phyloP scores from a whole-genome alignment of 2,329 filamentous ascomycete genomes.

The Cladosporium sp. region DNA sequence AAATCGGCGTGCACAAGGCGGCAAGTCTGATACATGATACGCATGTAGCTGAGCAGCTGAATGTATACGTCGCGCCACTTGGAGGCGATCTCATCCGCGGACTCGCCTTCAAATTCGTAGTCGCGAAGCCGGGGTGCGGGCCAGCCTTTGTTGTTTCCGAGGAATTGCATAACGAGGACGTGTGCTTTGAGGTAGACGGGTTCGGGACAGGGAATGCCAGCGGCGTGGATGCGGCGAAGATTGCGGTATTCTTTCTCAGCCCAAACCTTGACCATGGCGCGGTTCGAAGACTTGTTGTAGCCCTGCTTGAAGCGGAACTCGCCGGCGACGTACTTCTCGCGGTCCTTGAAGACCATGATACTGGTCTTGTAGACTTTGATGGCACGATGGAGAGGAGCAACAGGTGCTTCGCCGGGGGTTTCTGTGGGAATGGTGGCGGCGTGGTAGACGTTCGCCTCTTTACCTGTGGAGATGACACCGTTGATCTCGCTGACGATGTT shows the following conservation, averaged over 20 bases:
- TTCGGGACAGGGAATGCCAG: slow-evolving; percentile 86
- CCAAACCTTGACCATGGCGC: slow-evolving; percentile 98
- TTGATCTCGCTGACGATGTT: slow-evolving; percentile 87
- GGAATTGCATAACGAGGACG: slow-evolving; percentile 89
- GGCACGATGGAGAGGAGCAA: slow-evolving; percentile 65
- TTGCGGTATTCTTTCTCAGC: slow-evolving; percentile 98
- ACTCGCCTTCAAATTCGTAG: slow-evolving; percentile 61
- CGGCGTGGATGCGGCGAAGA: slow-evolving; percentile 73
- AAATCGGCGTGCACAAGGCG: slow-evolving; percentile 91
- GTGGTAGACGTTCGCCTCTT: slow-evolving; percentile 97
- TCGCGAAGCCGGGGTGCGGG: slow-evolving; percentile 87
- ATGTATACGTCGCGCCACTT: slow-evolving; percentile 77
- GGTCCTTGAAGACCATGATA: slow-evolving; percentile 96
- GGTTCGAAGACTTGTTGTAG: slow-evolving; percentile 90
- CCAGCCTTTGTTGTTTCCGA: slow-evolving; percentile 82
- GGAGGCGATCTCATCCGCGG: slow-evolving; percentile 56
- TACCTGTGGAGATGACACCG: slow-evolving; percentile 91
- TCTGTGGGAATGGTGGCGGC: slow-evolving; percentile 62
- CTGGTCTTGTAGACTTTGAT: slow-evolving; percentile 99
- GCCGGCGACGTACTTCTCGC: slow-evolving; percentile 90
- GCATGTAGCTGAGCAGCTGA: slow-evolving; percentile 83
- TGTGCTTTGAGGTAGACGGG: slow-evolving; percentile 87
- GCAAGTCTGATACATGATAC: slow-evolving; percentile 87
- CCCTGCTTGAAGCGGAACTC: slow-evolving; percentile 88
- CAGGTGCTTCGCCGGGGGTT: slow-evolving; percentile 38